These are phyloP conservation scores for Suhomyces bribrorum DNA, from an alignment of 1,139 yeast species.

Conservation along the genomic window DNA sequence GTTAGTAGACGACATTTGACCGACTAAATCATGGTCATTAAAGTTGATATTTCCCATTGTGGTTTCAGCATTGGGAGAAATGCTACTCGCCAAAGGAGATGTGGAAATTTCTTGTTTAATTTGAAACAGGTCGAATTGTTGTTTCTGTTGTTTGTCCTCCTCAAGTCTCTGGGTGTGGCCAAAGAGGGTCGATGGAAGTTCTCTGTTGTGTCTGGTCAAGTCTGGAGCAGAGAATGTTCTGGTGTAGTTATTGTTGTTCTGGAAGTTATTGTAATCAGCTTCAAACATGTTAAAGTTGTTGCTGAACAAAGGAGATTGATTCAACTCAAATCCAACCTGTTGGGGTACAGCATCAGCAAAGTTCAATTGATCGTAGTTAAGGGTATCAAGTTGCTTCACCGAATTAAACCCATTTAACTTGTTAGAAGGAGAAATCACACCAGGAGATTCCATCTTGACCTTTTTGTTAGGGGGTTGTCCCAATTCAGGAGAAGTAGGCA, in stretches of 20 bases:
- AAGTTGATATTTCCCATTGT: conserved; percentile 1
- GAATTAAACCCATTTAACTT: conserved; percentile 9
- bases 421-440: conserved; percentile 9
- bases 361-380: conserved; percentile 1
- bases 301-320: conserved; percentile 14
- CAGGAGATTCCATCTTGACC: conserved; percentile 16
- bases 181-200: conserved; percentile 10
- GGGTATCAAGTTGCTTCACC: conserved; percentile 3
- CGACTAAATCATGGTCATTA: conserved; percentile 1
- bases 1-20: background rate
- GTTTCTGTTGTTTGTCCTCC: background rate
- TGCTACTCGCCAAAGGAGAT: conserved; percentile 2
- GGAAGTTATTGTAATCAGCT: background rate
- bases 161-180: conserved; percentile 11
- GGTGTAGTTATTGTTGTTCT: conserved; percentile 4
- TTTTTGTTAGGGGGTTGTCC: conserved; percentile 16
- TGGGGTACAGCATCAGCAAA: conserved; percentile 14
- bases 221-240: conserved; percentile 35
- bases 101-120: conserved; percentile 3
- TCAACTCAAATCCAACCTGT: conserved; percentile 17
- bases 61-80: conserved; percentile 2
- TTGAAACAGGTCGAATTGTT: background rate
- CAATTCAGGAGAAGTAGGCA: conserved; percentile 18
- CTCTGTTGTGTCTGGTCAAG: conserved; percentile 18
- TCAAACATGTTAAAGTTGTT: conserved; percentile 20